These are phyloP conservation scores for Mucor saturninus DNA, from an alignment of 371 early-diverging fungal genomes.

Conservation along the genomic window DNA sequence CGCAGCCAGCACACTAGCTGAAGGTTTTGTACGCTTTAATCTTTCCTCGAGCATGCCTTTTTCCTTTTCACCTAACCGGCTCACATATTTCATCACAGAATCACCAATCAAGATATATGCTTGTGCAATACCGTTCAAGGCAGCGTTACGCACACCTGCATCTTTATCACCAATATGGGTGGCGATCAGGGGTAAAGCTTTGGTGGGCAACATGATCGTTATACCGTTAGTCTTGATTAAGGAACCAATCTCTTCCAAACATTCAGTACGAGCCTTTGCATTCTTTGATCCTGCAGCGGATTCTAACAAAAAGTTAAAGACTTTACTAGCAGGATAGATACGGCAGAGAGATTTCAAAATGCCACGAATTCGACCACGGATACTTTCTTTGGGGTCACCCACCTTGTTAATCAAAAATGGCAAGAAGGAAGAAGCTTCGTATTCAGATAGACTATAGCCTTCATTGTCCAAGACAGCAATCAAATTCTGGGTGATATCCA, in stretches of 20 bases:
- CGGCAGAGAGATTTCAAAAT: slow-evolving; percentile 67
- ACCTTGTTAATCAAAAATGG: slow-evolving; percentile 79
- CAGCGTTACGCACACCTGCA: slow-evolving; percentile 79
- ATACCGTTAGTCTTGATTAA: slow-evolving; percentile 80
- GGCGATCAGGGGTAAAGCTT: slow-evolving; percentile 75
- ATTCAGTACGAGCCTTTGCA: slow-evolving; percentile 81
- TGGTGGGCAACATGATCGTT: slow-evolving; percentile 68
- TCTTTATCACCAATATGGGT: slow-evolving; percentile 82
- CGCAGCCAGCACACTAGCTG: slow-evolving; percentile 44
- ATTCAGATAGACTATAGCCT: slow-evolving; percentile 70
- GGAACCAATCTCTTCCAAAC: slow-evolving; percentile 78
- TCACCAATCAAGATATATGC: slow-evolving; percentile 78
- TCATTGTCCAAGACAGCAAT: slow-evolving; percentile 64
- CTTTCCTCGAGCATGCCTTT: slow-evolving; percentile 78
- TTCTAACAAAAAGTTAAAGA: slow-evolving; percentile 73
- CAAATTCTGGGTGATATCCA: slow-evolving; percentile 80
- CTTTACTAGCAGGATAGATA: slow-evolving; percentile 82
- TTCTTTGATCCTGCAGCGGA: slow-evolving; percentile 78
- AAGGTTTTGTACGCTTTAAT: slow-evolving; percentile 62
- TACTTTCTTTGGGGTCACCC: slow-evolving; percentile 85
- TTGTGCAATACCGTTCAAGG: slow-evolving; percentile 73
- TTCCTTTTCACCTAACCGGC: slow-evolving; percentile 80
- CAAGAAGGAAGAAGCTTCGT: slow-evolving; percentile 80
- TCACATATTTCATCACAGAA: slow-evolving; percentile 72
- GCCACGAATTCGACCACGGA: slow-evolving; percentile 70